Conservation (phyloP, 225 moss, liverwort and hornwort species). For the Marchantia paleacea region DNA sequence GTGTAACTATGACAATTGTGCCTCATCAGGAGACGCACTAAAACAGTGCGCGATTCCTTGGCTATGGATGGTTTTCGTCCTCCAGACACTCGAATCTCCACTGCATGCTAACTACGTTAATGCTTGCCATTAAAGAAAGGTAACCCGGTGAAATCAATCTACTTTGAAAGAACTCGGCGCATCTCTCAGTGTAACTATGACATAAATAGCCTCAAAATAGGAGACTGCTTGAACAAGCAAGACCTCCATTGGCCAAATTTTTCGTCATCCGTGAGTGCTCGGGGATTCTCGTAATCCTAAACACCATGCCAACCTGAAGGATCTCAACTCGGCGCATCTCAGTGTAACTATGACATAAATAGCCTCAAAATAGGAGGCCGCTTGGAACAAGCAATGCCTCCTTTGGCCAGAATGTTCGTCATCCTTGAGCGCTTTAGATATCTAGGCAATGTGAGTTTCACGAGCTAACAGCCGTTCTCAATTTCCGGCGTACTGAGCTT, state of each 20-base stretch:
- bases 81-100: constrained; percentile 18
- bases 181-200: constrained; percentile 81
- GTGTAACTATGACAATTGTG: constrained; percentile 37
- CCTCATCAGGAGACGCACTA: constrained; percentile 30
- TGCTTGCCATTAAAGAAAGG: neutral
- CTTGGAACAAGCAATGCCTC: constrained; percentile 39
- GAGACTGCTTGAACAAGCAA: constrained; percentile 44
- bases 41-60: constrained; percentile 22
- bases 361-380: constrained; percentile 33
- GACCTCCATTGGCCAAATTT: constrained; percentile 39
- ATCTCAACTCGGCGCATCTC: constrained; percentile 30
- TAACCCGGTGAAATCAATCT: neutral
- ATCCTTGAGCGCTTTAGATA: constrained; percentile 31
- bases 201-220: constrained; percentile 32
- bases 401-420: constrained; percentile 34
- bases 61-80: constrained; percentile 20
- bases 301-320: neutral
- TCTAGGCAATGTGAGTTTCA: too few relatives aligned
- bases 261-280: constrained; percentile 39
- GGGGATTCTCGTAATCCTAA: neutral
- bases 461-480: too few relatives aligned
- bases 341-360: constrained; percentile 64
- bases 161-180: constrained; percentile 1
- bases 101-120: neutral
- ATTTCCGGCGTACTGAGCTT: too few relatives aligned